A percentile compares a stretch with the other conserved stretches of the same genome.
phyloP scores from a whole-genome alignment of 2,329 filamentous ascomycete species.

The Tolypocladium ophioglossoides region DNA sequence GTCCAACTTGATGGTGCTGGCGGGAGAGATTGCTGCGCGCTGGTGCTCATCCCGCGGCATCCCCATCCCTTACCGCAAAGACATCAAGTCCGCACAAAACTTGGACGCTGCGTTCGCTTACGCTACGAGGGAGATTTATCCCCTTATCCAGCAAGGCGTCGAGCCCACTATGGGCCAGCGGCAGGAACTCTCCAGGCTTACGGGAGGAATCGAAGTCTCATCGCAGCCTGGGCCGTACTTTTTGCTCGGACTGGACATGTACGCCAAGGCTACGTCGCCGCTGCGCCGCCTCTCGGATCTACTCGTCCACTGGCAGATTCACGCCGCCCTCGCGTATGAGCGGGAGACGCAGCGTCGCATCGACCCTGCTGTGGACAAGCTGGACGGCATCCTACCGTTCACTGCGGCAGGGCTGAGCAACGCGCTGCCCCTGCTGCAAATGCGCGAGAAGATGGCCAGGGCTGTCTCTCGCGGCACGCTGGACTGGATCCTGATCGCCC shows the following conservation, averaged over 20 bases:
- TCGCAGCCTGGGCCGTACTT: constrained; percentile 44
- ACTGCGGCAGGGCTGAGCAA: constrained; percentile 25
- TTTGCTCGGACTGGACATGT: constrained; percentile 47
- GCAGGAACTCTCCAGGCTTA: constrained; percentile 17
- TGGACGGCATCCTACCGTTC: constrained; percentile 35
- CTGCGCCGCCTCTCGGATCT: constrained; percentile 55
- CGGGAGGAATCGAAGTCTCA: constrained; percentile 41
- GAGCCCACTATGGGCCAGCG: constrained; percentile 21
- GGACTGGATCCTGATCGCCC: constrained; percentile 49
- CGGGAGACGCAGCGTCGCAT: constrained; percentile 18
- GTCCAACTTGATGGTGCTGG: constrained; percentile 44
- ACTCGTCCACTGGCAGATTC: constrained; percentile 56
- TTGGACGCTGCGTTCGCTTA: constrained; percentile 23
- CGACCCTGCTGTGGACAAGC: constrained; percentile 14
- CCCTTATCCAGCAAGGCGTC: constrained; percentile 18
- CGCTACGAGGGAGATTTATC: constrained; percentile 23
- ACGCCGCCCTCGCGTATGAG: constrained; percentile 42
- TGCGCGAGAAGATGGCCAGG: constrained; percentile 41
- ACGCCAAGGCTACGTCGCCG: constrained; percentile 54
- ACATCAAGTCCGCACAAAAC: constrained; percentile 30
- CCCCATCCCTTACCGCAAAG: constrained; percentile 47
- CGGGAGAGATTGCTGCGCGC: constrained; percentile 48
- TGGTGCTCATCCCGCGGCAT: constrained; percentile 50
- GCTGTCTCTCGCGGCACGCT: constrained; percentile 30
- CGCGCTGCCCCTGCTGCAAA: constrained; percentile 38